These are phyloP conservation scores for Mortierella sp. DNA, from an alignment of 371 early-diverging fungal genomes.

Conservation along the genomic window DNA sequence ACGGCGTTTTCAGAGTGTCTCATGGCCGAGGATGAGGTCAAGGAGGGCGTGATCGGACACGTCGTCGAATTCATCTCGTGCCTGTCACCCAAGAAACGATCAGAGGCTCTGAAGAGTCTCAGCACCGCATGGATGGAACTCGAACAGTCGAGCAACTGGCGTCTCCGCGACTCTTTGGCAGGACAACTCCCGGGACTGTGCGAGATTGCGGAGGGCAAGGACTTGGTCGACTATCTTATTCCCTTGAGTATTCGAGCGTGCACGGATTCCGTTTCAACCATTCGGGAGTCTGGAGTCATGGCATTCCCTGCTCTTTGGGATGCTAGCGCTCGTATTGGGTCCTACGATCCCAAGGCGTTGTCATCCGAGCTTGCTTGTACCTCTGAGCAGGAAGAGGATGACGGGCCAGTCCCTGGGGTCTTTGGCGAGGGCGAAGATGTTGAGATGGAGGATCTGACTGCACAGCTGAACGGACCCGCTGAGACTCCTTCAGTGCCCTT, in stretches of 20 bases:
- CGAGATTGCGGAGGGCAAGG: slow-evolving; percentile 63
- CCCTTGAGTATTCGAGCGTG: slow-evolving; percentile 68
- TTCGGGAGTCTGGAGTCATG: slow-evolving; percentile 66
- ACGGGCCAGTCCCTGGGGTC: neutral
- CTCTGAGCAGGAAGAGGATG: neutral
- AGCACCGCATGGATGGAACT: slow-evolving; percentile 71
- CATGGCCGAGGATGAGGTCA: slow-evolving; percentile 70
- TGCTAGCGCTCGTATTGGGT: slow-evolving; percentile 24
- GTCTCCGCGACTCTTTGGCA: slow-evolving; percentile 66
- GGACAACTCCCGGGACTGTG: slow-evolving; percentile 65
- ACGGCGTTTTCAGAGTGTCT: slow-evolving; percentile 70
- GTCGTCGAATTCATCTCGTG: slow-evolving; percentile 69
- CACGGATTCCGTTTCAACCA: slow-evolving; percentile 67
- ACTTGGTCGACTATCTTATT: slow-evolving; percentile 64
- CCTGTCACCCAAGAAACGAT: slow-evolving; percentile 63
- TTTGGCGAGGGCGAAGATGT: slow-evolving; percentile 24
- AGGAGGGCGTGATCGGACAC: slow-evolving; percentile 70
- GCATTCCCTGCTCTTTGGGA: slow-evolving; percentile 58
- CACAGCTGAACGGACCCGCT: slow-evolving; percentile 9
- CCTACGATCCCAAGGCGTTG: slow-evolving; percentile 5
- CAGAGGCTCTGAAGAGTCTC: slow-evolving; percentile 66
- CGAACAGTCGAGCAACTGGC: slow-evolving; percentile 64
- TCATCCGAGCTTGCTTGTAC: neutral
- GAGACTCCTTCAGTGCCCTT: neutral
- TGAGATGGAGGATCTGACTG: slow-evolving; percentile 25